Conservation (phyloP, 2,329 filamentous ascomycete species). For the Onygenales sp. region DNA sequence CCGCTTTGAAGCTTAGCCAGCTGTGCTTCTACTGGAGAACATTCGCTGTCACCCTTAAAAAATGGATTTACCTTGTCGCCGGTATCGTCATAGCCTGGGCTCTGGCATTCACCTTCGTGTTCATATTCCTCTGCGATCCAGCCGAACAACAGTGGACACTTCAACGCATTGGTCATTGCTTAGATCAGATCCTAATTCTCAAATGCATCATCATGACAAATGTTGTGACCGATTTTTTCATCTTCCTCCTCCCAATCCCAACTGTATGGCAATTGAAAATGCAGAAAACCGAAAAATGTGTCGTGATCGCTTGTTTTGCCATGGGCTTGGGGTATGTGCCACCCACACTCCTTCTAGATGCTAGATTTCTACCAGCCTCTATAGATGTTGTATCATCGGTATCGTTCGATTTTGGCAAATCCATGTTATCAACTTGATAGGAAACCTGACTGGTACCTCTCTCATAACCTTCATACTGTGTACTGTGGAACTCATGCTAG, state of each 20-base stretch:
- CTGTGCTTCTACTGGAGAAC: conserved; percentile 1
- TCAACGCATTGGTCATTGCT: background rate
- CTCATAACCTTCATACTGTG: conserved; percentile 1
- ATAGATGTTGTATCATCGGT: conserved; percentile 2
- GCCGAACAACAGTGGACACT: background rate
- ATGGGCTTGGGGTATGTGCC: background rate
- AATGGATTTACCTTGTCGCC: conserved; percentile 1
- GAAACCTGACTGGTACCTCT: conserved; percentile 1
- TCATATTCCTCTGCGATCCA: conserved; percentile 1
- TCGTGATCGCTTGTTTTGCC: background rate
- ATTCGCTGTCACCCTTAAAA: background rate
- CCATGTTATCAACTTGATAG: background rate
- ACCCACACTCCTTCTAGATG: background rate
- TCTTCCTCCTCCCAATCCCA: background rate
- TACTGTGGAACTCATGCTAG: conserved; percentile 1
- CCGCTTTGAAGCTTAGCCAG: conserved; percentile 3
- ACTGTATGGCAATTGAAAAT: background rate
- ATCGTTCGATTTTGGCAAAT: conserved; percentile 3
- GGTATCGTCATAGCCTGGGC: conserved; percentile 2
- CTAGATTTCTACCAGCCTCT: background rate
- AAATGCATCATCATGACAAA: conserved; percentile 3
- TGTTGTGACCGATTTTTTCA: background rate
- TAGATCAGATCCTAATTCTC: background rate
- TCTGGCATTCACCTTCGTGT: conserved; percentile 1
- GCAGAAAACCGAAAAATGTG: conserved; percentile 1